Base-by-base conservation (phyloP, 108 stramenopile genomes). In the Fistulifera solaris region DNA sequence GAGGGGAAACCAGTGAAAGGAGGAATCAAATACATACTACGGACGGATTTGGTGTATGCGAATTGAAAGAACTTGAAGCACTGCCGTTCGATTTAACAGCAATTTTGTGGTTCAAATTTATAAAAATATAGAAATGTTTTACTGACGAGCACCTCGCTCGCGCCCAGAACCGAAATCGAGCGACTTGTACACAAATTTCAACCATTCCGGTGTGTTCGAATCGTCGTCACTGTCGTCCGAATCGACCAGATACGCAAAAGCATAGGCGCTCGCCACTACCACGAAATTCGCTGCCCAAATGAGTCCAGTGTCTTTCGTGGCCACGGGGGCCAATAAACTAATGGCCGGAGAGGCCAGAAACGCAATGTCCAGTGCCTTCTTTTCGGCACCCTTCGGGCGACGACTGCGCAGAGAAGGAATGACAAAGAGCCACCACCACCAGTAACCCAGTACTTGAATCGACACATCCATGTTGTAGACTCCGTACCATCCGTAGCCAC, bases 361-460 rank as follows among this genome's bases (percentile, higher is more conserved):
- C 35, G 96, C 96, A 38, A 87, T 75, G 67, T 98, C 93, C 58
- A 98, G 66, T 0, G 96, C 95, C 72, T 77, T 76, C 84, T 96
- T 98, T 73, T 98, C 96, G 23, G 48, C 44, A 22, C 89, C 89
- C 45, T 59, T 63, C 11, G 96, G 96, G 39, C 92, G 79, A 22
- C 94, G 75, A 41, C 82, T 80, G 11, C 96, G 62, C 27, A 98
- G 67, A 24, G 85, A 87, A 22, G 96, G 96, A 27, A 98, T 86
- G 48, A 95, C 91, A 68, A 98, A 98, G 17, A 98, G 75, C 96
- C 96, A 98, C 75, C 95, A 94, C 75, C 88, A 91, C 96, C 96
- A 98, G 58, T 95, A 98, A 48, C 95, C 96, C 41, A 98, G 58
- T 5, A 96, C 96, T 22, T 66, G 58, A 54, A 98, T 88, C 23